Base-by-base conservation (phyloP, 1,139 yeast species). In the Suhomyces bribrorum region DNA sequence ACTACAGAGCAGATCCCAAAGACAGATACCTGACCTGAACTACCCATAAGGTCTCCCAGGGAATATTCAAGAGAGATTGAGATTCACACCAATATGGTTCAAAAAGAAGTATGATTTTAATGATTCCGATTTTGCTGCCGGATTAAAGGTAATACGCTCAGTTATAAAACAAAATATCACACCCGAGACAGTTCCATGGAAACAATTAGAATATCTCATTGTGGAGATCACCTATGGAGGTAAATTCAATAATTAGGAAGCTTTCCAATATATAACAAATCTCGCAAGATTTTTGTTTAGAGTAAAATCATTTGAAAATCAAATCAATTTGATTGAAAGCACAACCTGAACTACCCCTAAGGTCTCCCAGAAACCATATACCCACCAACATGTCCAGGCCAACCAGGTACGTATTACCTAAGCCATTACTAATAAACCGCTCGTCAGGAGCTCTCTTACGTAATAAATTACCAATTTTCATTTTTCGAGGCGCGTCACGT, bases 141-240 rank as follows among this genome's bases (percentile, higher is more conserved):
- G 79, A 2, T 47, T 68, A 9, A 56, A 52, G 34, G 66, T 79
- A 3, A 58, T 84, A 23, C 16, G 33, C n/a, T 38, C 41, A 16
- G 17, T 53, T 4, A 45, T 57, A 13, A 49, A 50, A 2, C 55
- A 51, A 2, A 56, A 70, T 39, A 51, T 78, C 12, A 52, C 79
- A 1, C 81, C 83, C 0, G 70, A 66, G 2, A 15, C 41, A 1
- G 62, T 83, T 33, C 83, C 86, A 2, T 86, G 89, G 87, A 59
- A 64, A 2, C 73, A 75, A 15, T 54, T 86, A 5, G 59, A 62
- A 5, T 66, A 66, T 35, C 57, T 83, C 39, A 54, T 86, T 14
- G 76, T 79, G 2, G 69, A 69, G 2, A 70, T 84, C 9, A 69
- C 80, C 1, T 87, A 87, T 53, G 95, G 95, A 11, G 94, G 94